Conservation (phyloP, 2,329 filamentous ascomycete genomes). For the Alternaria panax region DNA sequence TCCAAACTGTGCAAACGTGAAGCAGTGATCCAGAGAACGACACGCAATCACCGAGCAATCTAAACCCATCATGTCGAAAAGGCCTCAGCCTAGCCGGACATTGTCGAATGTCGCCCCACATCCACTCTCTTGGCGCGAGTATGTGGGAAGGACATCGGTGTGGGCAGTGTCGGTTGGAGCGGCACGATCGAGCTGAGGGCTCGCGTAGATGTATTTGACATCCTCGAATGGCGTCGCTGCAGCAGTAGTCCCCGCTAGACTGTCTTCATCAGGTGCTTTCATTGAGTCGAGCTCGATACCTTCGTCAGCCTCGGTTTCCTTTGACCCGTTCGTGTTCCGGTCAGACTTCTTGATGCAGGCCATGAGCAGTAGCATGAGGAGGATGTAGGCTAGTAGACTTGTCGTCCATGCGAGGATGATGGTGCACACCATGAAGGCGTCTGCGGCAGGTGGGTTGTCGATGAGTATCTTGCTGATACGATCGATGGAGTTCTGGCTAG, state of each 20-base stretch:
- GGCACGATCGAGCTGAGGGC: not conserved
- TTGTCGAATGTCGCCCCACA: not conserved
- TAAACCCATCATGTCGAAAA: not conserved
- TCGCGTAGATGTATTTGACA: not conserved
- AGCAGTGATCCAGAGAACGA: not conserved
- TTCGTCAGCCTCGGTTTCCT: not conserved
- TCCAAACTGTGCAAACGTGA: not conserved
- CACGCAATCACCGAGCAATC: not conserved
- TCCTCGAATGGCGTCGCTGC: not conserved
- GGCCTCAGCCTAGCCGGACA: too few species aligned
- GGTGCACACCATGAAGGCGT: not conserved
- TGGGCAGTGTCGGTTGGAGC: not conserved
- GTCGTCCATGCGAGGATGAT: slow-evolving; percentile 1
- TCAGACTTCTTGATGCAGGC: not conserved
- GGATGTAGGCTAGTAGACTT: not conserved
- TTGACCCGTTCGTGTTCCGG: not conserved
- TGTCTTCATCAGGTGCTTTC: not conserved
- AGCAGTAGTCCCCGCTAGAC: not conserved
- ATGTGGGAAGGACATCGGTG: not conserved
- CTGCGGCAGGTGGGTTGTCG: not conserved
- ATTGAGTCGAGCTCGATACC: not conserved
- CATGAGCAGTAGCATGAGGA: not conserved
- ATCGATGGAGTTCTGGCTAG: not conserved
- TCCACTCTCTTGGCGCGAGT: not conserved
- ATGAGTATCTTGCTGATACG: not conserved